phyloP scores from a whole-genome alignment of 2,329 filamentous ascomycete species.

The Xylariomycetidae sp. region DNA sequence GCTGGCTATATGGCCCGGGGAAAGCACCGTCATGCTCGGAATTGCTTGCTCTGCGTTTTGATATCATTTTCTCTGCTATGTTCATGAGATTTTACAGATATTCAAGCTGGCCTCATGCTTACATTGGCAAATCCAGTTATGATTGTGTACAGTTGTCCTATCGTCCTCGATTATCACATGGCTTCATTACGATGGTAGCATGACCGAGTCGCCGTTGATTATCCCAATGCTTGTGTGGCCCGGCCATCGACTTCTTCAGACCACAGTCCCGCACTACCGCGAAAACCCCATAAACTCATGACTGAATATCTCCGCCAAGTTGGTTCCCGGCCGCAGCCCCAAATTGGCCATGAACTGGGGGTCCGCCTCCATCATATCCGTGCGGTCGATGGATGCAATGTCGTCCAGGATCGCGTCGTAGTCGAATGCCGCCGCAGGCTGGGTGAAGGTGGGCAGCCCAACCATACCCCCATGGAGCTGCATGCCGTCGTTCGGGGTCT shows the following conservation, averaged over 20 bases:
- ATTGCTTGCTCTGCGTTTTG: too few species aligned
- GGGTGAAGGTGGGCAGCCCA: conserved; percentile 19
- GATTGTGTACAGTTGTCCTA: too few species aligned
- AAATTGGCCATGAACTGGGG: conserved; percentile 62
- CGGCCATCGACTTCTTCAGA: not conserved
- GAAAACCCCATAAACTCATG: conserved; percentile 19
- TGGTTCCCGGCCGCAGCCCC: conserved; percentile 57
- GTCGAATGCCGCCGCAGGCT: conserved; percentile 32
- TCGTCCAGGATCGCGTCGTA: conserved; percentile 49
- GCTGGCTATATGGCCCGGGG: too few species aligned
- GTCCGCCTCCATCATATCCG: conserved; percentile 46
- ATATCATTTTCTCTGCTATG: too few species aligned
- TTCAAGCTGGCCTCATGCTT: too few species aligned
- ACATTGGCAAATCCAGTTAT: too few species aligned
- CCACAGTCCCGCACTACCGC: conserved; percentile 1
- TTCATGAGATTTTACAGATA: too few species aligned
- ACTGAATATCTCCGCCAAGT: conserved; percentile 40
- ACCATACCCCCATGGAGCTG: too few species aligned
- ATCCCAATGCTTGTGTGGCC: not conserved
- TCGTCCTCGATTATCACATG: too few species aligned
- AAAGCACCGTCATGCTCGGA: too few species aligned
- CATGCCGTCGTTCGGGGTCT: too few species aligned
- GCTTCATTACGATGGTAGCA: conserved; percentile 1
- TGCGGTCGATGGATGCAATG: conserved; percentile 43
- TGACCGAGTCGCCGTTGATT: conserved; percentile 3